phyloP scores from a whole-genome alignment of 768 basidiomycete genomes.

The Suillus hirtellus region DNA sequence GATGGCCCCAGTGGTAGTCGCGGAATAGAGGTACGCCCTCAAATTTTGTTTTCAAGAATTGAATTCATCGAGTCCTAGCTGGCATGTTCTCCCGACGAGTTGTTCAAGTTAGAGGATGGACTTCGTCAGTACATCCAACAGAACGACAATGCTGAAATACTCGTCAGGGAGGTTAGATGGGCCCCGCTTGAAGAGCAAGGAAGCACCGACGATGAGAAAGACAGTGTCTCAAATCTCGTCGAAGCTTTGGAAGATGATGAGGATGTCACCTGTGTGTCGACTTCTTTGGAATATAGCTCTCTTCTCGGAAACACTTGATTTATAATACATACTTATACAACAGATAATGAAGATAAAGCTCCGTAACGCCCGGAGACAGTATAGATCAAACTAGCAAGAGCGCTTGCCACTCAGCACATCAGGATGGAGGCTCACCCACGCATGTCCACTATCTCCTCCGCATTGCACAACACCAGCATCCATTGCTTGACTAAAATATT shows the following conservation, averaged over 20 bases:
- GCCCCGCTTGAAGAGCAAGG: conserved; percentile 45
- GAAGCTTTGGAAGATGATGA: conserved; percentile 56
- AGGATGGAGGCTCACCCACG: conserved; percentile 30
- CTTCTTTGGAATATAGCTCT: conserved; percentile 42
- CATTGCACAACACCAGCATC: conserved; percentile 40
- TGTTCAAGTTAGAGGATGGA: conserved; percentile 40
- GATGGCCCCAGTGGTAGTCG: conserved; percentile 34
- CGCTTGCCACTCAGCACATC: conserved; percentile 6
- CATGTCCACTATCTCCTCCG: conserved; percentile 39
- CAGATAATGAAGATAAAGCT: neutral
- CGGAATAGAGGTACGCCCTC: conserved; percentile 34
- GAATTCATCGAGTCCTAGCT: conserved; percentile 34
- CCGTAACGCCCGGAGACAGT: neutral
- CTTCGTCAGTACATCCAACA: conserved; percentile 28
- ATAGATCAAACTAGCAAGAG: conserved; percentile 1
- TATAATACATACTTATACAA: conserved; percentile 11
- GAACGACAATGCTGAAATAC: conserved; percentile 37
- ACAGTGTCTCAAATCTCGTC: conserved; percentile 45
- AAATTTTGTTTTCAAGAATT: conserved; percentile 8
- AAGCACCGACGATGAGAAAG: conserved; percentile 39
- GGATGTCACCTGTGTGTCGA: conserved; percentile 62
- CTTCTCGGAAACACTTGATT: conserved; percentile 21
- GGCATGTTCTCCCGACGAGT: conserved; percentile 42
- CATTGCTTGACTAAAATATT: conserved; percentile 42
- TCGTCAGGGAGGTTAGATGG: conserved; percentile 55